Base-by-base conservation (phyloP, 2,329 filamentous ascomycete species). In the Sphaerulina populicola region DNA sequence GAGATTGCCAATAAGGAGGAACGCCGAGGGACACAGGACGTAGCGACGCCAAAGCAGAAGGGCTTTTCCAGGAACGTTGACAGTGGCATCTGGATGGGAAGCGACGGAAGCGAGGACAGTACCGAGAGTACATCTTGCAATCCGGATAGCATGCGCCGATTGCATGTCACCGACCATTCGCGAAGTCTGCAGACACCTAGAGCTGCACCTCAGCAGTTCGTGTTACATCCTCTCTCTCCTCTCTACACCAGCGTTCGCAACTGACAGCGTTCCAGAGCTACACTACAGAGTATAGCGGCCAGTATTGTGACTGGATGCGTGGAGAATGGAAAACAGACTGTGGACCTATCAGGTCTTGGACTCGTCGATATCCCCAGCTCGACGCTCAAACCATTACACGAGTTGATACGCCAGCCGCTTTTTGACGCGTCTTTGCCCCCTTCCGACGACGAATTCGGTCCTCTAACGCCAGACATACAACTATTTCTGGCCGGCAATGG, bases 41-140 rank as follows among this genome's bases (percentile, higher is more conserved):
- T 59, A 23, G 64, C 27, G 61, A 60, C 50, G 66, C 66, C 18
- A 65, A 59, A 29, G 81, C 77, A 64, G 73, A 80, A 36, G 72
- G 72, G 11, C 71, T 85, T 42, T 38, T 18, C 46, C 47, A 70
- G 74, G 46, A 79, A 83, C 57, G 70, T 78, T 51, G 85, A 88
- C 66, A 86, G 83, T 65, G 82, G 81, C 45, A 77, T 88, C 2
- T 88, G 77, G 68, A 75, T 88, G 70, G 80, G 76, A 3, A 83
- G 80, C 55, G 83, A 85, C 57, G 69, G 66, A 27, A 71, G 69
- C 33, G 72, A 57, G 11, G 51, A 50, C 7, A 54, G 53, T 35
- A 37, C 44, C 6, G 51, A 33, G 4, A 52, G 41, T 36, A 29
- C 50, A 7, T 30, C 51, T 2, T 40, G 29, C 2, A 42, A 27